Conservation (phyloP, 352 stramenopile genomes). For the Globisporangium camurandrum region DNA sequence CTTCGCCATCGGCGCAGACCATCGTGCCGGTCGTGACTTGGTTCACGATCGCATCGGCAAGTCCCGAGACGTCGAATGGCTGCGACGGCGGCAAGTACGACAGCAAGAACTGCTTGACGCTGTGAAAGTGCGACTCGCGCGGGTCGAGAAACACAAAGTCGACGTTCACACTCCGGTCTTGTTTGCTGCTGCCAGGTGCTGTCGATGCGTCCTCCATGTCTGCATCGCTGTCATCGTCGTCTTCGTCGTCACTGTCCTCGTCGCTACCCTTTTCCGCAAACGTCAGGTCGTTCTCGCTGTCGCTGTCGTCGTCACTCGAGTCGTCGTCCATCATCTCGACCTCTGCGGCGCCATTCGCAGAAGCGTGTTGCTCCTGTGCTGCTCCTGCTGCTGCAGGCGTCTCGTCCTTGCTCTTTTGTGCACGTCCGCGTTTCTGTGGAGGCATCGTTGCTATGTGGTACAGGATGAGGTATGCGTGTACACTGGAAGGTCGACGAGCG, state of each 20-base stretch:
- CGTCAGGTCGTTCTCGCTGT: conserved; percentile 56
- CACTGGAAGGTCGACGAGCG: no score
- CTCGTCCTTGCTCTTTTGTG: conserved; percentile 12
- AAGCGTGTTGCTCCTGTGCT: conserved; percentile 5
- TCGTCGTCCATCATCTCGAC: conserved; percentile 49
- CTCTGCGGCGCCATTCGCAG: conserved; percentile 11
- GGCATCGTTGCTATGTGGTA: conserved; percentile 9
- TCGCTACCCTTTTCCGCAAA: conserved; percentile 31
- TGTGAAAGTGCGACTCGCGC: conserved; percentile 77
- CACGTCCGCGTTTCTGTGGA: conserved; percentile 26
- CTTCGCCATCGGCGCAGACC: conserved; percentile 72
- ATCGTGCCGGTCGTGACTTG: conserved; percentile 74
- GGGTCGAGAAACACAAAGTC: conserved; percentile 84
- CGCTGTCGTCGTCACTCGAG: conserved; percentile 34
- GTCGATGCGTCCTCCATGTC: conserved; percentile 28
- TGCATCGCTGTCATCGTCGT: conserved; percentile 52
- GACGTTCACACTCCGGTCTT: conserved; percentile 46
- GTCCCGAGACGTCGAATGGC: conserved; percentile 74
- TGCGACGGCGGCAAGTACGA: conserved; percentile 65
- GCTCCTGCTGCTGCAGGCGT: conserved; percentile 8
- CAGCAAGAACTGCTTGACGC: conserved; percentile 79
- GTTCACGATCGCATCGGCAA: conserved; percentile 66
- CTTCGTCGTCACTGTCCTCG: conserved; percentile 34
- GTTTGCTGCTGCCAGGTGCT: conserved; percentile 3
- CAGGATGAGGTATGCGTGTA: not conserved